Evolutionary conservation across 352 stramenopile species (phyloP).

Genomic region (Phytophthora nicotianae): DNA sequence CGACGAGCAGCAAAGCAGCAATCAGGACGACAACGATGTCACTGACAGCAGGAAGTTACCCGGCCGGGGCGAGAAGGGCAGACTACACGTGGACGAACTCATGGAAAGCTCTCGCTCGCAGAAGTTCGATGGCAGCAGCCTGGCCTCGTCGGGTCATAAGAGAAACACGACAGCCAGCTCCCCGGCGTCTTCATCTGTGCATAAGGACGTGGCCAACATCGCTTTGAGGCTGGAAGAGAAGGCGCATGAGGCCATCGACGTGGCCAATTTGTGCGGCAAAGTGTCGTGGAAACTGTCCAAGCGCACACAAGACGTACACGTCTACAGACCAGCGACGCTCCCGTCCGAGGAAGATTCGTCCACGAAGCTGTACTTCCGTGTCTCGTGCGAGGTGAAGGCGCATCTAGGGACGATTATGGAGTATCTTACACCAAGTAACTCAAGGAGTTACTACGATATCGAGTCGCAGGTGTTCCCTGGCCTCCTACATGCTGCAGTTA

Average conservation of each 20-base stretch:
- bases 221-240: constrained; percentile 75
- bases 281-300: constrained; percentile 73
- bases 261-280: constrained; percentile 61
- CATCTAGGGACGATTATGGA: constrained; percentile 82
- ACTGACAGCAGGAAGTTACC: constrained; percentile 13
- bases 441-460: constrained; percentile 78
- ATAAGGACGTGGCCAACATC: constrained; percentile 57
- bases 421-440: constrained; percentile 73
- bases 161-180: constrained; percentile 28
- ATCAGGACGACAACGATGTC: constrained; percentile 31
- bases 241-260: constrained; percentile 65
- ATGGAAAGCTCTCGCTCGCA: constrained; percentile 24
- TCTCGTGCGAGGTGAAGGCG: constrained; percentile 86
- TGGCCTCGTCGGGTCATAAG: constrained; percentile 15
- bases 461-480: constrained; percentile 85
- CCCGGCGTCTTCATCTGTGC: constrained; percentile 32
- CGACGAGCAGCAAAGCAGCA: constrained; percentile 30
- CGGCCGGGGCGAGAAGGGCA: constrained; percentile 49
- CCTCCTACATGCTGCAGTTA: constrained; percentile 74
- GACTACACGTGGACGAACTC: constrained; percentile 53
- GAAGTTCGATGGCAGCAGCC: constrained; percentile 15
- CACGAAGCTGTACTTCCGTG: constrained; percentile 79
- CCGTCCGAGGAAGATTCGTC: constrained; percentile 48
- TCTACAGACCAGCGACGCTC: constrained; percentile 64
- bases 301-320: constrained; percentile 82